Conservation (phyloP, 495 filamentous ascomycete genomes). For the Geopyxis carbonaria region DNA sequence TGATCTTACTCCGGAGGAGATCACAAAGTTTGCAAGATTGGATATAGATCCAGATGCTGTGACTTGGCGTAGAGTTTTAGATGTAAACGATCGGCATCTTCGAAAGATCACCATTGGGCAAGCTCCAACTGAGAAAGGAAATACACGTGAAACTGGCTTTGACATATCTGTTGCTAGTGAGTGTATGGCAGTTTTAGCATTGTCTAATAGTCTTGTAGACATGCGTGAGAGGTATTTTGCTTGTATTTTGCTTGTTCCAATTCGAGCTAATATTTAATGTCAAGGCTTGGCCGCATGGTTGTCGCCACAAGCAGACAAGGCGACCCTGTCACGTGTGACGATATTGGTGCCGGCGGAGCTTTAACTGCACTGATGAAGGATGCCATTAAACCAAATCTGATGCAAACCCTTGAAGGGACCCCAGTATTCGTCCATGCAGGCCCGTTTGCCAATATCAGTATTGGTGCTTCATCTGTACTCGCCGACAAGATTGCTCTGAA, state of each 20-base stretch:
- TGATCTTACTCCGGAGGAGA: conserved; percentile 76
- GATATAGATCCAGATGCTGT: conserved; percentile 96
- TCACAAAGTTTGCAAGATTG: conserved; percentile 67
- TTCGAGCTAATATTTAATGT: conserved; percentile 1
- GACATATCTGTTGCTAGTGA: conserved; percentile 96
- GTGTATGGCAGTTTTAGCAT: conserved; percentile 92
- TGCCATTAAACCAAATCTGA: conserved; percentile 94
- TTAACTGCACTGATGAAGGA: conserved; percentile 92
- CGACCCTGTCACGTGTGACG: conserved; percentile 89
- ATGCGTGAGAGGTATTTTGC: conserved; percentile 58
- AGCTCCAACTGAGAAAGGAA: conserved; percentile 77
- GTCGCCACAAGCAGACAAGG: conserved; percentile 69
- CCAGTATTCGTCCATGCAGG: conserved; percentile 95
- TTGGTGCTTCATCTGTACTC: conserved; percentile 84
- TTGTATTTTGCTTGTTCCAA: background rate
- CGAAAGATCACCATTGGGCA: conserved; percentile 73
- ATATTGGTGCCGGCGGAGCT: conserved; percentile 82
- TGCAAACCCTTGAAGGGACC: conserved; percentile 95
- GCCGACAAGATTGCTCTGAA: conserved; percentile 93
- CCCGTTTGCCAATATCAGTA: conserved; percentile 95
- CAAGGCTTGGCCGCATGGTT: conserved; percentile 80
- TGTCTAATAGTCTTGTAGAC: conserved; percentile 72
- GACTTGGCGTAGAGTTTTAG: conserved; percentile 88
- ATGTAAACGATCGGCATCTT: conserved; percentile 92
- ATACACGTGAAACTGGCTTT: conserved; percentile 71